Evolutionary conservation across 257 asterid species (phyloP).

Genomic region (Lycium barbarum): DNA sequence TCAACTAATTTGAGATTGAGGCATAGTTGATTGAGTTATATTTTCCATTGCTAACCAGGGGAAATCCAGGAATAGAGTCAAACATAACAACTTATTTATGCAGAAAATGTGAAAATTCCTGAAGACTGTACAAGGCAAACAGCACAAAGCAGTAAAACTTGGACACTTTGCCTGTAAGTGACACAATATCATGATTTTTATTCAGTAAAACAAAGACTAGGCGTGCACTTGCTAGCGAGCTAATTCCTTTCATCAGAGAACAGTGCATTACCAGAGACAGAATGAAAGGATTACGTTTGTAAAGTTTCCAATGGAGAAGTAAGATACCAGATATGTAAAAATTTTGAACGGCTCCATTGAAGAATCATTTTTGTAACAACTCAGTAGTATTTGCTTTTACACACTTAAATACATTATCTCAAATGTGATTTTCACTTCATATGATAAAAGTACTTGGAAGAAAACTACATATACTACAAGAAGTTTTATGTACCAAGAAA

Average conservation of each 20-base stretch:
- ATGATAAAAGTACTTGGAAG: neutral
- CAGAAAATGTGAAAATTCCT: neutral
- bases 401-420: neutral
- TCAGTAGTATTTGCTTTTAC: constrained; percentile 7
- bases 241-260: constrained; percentile 5
- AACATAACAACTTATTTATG: neutral
- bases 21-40: neutral
- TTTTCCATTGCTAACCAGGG: neutral
- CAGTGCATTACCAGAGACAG: neutral
- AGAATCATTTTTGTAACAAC: neutral
- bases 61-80: constrained; percentile 4
- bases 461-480: neutral
- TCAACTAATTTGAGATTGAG: neutral
- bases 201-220: neutral
- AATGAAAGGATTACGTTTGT: neutral
- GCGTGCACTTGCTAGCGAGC: constrained; percentile 9
- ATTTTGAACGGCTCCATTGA: neutral
- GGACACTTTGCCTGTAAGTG: neutral
- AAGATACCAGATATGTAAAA: neutral
- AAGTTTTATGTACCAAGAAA: neutral
- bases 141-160: constrained; percentile 10
- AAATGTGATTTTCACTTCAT: constrained; percentile 12
- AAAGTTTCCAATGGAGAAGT: constrained; percentile 19
- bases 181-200: neutral
- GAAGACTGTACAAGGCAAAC: neutral